phyloP scores from a whole-genome alignment of 1,284 basidiomycete species.

The Marasmius oreades region DNA sequence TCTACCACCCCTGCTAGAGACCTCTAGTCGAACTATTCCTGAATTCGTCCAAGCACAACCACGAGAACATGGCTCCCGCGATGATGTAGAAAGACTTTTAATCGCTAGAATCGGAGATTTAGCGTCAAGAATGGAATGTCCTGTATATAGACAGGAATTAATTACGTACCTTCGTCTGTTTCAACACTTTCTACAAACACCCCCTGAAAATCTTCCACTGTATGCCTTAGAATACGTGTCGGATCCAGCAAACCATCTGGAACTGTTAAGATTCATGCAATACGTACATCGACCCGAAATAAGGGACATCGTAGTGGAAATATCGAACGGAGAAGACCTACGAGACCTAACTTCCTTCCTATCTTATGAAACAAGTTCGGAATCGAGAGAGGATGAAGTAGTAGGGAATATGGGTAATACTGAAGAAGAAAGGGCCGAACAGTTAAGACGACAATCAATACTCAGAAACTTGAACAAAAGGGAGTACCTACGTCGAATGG shows the following conservation, averaged over 20 bases:
- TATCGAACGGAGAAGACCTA: background rate
- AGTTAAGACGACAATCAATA: background rate
- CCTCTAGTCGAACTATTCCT: too few relatives aligned
- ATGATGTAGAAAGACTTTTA: too few relatives aligned
- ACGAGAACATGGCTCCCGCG: too few relatives aligned
- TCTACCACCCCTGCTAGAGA: too few relatives aligned
- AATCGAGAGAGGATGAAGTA: background rate
- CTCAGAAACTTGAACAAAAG: background rate
- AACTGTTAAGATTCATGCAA: background rate
- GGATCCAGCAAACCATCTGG: background rate
- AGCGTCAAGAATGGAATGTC: too few relatives aligned
- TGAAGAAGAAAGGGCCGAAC: background rate
- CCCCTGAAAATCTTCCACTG: background rate
- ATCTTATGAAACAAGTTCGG: background rate
- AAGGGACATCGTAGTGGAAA: background rate
- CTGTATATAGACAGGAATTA: too few relatives aligned
- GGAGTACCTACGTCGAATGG: background rate
- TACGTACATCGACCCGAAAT: background rate
- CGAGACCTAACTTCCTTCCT: background rate
- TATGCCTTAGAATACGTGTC: background rate
- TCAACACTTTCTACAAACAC: background rate
- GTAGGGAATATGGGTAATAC: too few relatives aligned
- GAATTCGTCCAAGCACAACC: too few relatives aligned
- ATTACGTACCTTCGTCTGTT: background rate
- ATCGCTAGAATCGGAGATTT: too few relatives aligned